Base-by-base conservation (phyloP, 148 eudicot species). In the Rhododendron williamsianum region DNA sequence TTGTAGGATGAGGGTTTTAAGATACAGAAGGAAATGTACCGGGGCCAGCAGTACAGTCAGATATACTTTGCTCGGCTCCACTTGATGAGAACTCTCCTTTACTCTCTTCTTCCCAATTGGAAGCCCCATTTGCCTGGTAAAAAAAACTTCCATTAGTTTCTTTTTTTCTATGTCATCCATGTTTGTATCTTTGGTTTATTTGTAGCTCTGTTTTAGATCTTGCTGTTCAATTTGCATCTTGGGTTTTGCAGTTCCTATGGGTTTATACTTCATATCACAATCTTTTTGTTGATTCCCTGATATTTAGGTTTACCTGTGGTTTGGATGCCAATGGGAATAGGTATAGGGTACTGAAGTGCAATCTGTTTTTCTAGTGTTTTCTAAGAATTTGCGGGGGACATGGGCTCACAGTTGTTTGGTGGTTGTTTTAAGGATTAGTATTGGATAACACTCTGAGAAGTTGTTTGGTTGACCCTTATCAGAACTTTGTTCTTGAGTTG, bases 31-130 rank as follows among this genome's bases (percentile, higher is more conserved):
- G 98, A 95, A 88, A 90, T 88, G 78, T 97, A 97, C 82, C 93
- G 89, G 56, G 99, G 98, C 54, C 99, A 97, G 86, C 99, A 97
- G 84, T 97, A 94, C 90, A 97, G 99, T 84, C 99, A 95, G 76
- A 92, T 97, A 25, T 97, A 97, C 90, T 94, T 91, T 83, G 93
- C 93, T 35, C 86, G 99, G 83, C 92, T 96, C 58, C 97, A 93
- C 72, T 49, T 92, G 83, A 88, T 95, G 95, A 91, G 98, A 84
- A 95, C 97, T 27, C 92, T 95, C 19, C 88, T 96, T 83, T 91
- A 94, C 91, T 94, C 99, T 87, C 93, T 96, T 49, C 83, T 95
- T 82, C 99, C 98, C 81, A 88, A 78, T 43, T 95, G 97, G 98
- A 97, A 95, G 86, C 94, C 99, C 86, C 93, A 92, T 69, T 81